A percentile compares a stretch with the other conserved stretches of the same genome.
phyloP scores from a whole-genome alignment of 805 yeast species.

The Limtongozyma cylindracea region DNA sequence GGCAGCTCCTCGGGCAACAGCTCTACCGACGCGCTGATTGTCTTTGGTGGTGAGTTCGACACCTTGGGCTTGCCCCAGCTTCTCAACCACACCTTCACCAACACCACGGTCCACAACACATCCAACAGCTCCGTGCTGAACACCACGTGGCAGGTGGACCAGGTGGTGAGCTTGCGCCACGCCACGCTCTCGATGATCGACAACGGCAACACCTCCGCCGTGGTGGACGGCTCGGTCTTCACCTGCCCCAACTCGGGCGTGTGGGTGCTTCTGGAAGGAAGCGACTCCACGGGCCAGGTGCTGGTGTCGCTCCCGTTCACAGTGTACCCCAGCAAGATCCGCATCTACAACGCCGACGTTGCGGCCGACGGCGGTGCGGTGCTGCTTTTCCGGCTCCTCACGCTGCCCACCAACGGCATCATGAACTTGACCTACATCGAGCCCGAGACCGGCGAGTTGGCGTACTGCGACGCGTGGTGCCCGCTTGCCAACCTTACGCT shows the following conservation, averaged over 20 bases:
- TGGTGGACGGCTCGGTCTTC: constrained; percentile 29
- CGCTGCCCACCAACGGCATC: constrained; percentile 65
- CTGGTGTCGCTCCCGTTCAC: constrained; percentile 27
- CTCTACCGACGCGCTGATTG: constrained; percentile 14
- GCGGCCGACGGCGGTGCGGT: constrained; percentile 24
- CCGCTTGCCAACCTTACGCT: constrained; percentile 17
- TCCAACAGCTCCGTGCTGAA: constrained; percentile 13
- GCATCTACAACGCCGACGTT: constrained; percentile 36
- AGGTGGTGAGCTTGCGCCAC: constrained; percentile 28
- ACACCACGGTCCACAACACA: constrained; percentile 4
- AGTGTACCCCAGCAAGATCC: constrained; percentile 38
- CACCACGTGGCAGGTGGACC: constrained; percentile 17
- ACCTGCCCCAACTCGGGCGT: constrained; percentile 44
- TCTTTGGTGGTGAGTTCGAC: constrained; percentile 62
- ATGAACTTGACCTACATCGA: constrained; percentile 80
- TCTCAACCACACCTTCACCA: constrained; percentile 10
- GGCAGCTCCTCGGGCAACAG: constrained; percentile 7
- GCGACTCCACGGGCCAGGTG: constrained; percentile 35
- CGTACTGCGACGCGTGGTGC: constrained; percentile 73
- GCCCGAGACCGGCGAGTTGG: constrained; percentile 30
- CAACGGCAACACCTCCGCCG: constrained; percentile 11
- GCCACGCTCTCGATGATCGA: constrained; percentile 26
- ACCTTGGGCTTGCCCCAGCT: constrained; percentile 28
- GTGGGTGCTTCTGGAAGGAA: constrained; percentile 21
- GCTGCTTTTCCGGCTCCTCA: constrained; percentile 41